Conservation (phyloP, 805 yeast genomes). For the Zygosaccharomyces siamensis region DNA sequence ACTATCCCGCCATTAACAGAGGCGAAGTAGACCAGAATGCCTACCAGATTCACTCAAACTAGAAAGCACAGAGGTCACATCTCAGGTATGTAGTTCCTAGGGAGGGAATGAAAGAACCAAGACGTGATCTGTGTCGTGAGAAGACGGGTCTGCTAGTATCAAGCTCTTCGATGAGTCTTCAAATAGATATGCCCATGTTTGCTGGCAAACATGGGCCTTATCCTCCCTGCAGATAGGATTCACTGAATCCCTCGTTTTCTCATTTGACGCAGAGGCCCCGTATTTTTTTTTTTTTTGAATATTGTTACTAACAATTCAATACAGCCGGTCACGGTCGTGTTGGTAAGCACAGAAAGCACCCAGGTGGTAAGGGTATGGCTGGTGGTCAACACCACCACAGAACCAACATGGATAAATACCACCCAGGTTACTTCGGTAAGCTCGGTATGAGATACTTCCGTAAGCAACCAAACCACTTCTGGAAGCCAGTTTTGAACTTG, state of each 20-base stretch:
- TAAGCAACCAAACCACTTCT: slow-evolving; percentile 88
- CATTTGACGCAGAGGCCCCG: slow-evolving; percentile 2
- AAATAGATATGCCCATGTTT: background rate
- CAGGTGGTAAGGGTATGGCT: slow-evolving; percentile 99
- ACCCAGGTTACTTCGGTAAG: slow-evolving; percentile 99
- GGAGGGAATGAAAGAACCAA: slow-evolving; percentile 42
- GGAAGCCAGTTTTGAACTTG: slow-evolving; percentile 97
- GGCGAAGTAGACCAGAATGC: slow-evolving; percentile 54
- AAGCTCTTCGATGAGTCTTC: background rate
- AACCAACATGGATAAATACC: slow-evolving; percentile 99
- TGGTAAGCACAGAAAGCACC: slow-evolving; percentile 99
- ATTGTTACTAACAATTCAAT: slow-evolving; percentile 7
- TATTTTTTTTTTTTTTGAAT: background rate
- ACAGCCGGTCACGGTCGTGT: slow-evolving; percentile 99
- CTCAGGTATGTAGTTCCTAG: slow-evolving; percentile 72
- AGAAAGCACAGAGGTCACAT: slow-evolving; percentile 99
- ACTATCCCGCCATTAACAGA: background rate
- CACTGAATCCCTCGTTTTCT: background rate
- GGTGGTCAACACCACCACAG: slow-evolving; percentile 99
- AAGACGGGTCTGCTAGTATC: slow-evolving; percentile 3
- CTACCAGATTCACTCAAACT: slow-evolving; percentile 98
- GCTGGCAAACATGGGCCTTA: background rate
- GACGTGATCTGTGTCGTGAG: slow-evolving; percentile 29
- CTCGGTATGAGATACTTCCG: slow-evolving; percentile 99
- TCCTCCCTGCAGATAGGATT: slow-evolving; percentile 4